Base-by-base conservation (phyloP, 306 rosid genomes). In the Vigna radiata region DNA sequence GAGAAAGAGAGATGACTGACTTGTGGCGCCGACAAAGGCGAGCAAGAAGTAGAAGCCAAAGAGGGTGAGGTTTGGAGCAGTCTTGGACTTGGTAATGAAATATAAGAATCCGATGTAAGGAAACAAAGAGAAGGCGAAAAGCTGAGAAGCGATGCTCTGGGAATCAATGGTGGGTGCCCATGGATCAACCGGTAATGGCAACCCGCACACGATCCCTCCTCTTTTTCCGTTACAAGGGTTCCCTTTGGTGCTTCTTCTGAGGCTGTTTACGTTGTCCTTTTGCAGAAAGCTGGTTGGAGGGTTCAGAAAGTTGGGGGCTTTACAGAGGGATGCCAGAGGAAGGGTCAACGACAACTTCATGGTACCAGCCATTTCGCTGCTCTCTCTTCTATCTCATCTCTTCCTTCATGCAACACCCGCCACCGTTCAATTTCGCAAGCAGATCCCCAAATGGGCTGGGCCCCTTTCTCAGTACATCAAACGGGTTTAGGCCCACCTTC, bases 11-110 rank as follows among this genome's bases (percentile, higher is more conserved):
- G 21, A 19, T 0, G 25, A 91, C 96, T 87, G 56, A 95, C 99
- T 87, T 74, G 99, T 92, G 78, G 97, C 97, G 1, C 90, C 97
- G 7, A 95, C 97, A 67, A 95, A 95, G 54, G 85, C 93, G 31
- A 95, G 96, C 82, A 95, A 68, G 75, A 92, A 95, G 85, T 92
- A 95, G 91, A 95, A 95, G 27, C 97, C 97, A 14, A 95, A 95
- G 54, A 95, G 92, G 37, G 99, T 95, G 76, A 95, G 97, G 70
- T 86, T 95, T 0, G 99, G 97, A 31, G 97, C 80, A 15, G 97
- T 85, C 81, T 92, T 92, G 15, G 97, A 92, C 63, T 90, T 95
- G 69, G 99, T 95, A 79, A 92, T 79, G 83, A 90, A 95, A 87
- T 92, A 95, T 72, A 95, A 77, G 91, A 95, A 94, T 16, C 89